These are phyloP conservation scores for Nigrospora sphaerica DNA, from an alignment of 2,329 filamentous ascomycete genomes.

Conservation along the genomic window DNA sequence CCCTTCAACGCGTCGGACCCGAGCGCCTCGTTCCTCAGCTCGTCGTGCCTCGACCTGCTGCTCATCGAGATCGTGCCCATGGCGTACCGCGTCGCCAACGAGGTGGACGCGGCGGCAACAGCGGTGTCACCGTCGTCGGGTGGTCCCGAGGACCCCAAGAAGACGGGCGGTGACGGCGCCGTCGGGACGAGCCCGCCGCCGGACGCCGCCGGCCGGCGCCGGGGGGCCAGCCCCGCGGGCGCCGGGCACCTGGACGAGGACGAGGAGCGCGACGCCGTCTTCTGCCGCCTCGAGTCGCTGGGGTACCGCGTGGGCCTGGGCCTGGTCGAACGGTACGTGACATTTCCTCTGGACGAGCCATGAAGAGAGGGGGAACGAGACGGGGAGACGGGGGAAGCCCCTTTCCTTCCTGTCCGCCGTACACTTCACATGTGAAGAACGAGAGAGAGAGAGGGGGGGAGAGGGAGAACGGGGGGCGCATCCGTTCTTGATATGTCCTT, in stretches of 20 bases:
- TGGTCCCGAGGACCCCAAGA: background rate
- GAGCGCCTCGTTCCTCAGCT: slow-evolving; percentile 67
- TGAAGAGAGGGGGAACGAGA: too few species aligned
- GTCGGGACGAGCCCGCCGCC: background rate
- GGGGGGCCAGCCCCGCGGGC: slow-evolving; percentile 7
- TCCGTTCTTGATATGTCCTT: background rate
- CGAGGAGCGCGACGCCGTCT: slow-evolving; percentile 76
- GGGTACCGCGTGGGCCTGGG: slow-evolving; percentile 92
- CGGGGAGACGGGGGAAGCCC: too few species aligned
- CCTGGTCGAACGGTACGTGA: slow-evolving; percentile 73
- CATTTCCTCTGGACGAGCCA: background rate
- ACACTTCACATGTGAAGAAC: too few species aligned
- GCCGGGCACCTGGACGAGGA: slow-evolving; percentile 58
- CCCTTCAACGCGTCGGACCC: slow-evolving; percentile 69
- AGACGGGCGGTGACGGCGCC: slow-evolving; percentile 16
- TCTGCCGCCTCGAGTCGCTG: slow-evolving; percentile 73
- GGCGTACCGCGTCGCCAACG: slow-evolving; percentile 76
- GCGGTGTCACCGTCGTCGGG: too few species aligned
- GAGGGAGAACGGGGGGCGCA: background rate
- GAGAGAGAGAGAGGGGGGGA: too few species aligned
- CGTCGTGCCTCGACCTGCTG: slow-evolving; percentile 86
- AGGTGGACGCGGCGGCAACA: slow-evolving; percentile 44
- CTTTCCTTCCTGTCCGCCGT: too few species aligned
- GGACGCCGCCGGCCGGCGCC: background rate
- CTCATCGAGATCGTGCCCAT: slow-evolving; percentile 96